These are phyloP conservation scores for Darksidea phi DNA, from an alignment of 495 filamentous ascomycete genomes.

Conservation along the genomic window DNA sequence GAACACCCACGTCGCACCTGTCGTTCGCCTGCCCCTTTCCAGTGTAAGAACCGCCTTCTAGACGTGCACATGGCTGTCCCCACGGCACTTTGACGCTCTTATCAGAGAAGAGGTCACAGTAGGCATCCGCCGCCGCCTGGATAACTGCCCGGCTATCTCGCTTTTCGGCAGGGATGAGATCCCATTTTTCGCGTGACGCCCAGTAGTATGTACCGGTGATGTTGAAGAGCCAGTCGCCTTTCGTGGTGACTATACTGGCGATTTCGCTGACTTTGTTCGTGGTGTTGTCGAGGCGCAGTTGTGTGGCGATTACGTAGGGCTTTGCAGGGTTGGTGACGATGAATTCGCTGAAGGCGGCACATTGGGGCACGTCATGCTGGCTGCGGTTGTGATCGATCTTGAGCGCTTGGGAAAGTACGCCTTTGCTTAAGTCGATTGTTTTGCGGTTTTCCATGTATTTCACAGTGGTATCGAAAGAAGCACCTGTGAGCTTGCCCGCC, in stretches of 20 bases:
- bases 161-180: slow-evolving; percentile 12
- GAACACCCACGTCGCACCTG: slow-evolving; percentile 25
- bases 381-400: slow-evolving; percentile 51
- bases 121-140: slow-evolving; percentile 34
- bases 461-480: slow-evolving; percentile 25
- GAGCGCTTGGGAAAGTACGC: slow-evolving; percentile 47
- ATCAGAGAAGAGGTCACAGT: slow-evolving; percentile 32
- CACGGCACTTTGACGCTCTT: slow-evolving; percentile 34
- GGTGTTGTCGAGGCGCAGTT: slow-evolving; percentile 46
- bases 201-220: slow-evolving; percentile 27
- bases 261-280: slow-evolving; percentile 24
- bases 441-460: slow-evolving; percentile 50
- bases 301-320: slow-evolving; percentile 53
- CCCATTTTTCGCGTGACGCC: slow-evolving; percentile 23
- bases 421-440: slow-evolving; percentile 40
- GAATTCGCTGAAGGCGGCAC: slow-evolving; percentile 55
- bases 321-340: slow-evolving; percentile 46
- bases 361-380: slow-evolving; percentile 50
- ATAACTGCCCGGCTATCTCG: slow-evolving; percentile 25
- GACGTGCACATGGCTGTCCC: slow-evolving; percentile 42
- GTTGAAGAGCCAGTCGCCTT: slow-evolving; percentile 35
- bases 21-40: slow-evolving; percentile 13
- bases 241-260: slow-evolving; percentile 22
- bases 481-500: slow-evolving; percentile 34
- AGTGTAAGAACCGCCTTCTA: slow-evolving; percentile 49